Evolutionary conservation across 2,329 filamentous ascomycete species (phyloP).

Genomic region (Shiraia sp.): DNA sequence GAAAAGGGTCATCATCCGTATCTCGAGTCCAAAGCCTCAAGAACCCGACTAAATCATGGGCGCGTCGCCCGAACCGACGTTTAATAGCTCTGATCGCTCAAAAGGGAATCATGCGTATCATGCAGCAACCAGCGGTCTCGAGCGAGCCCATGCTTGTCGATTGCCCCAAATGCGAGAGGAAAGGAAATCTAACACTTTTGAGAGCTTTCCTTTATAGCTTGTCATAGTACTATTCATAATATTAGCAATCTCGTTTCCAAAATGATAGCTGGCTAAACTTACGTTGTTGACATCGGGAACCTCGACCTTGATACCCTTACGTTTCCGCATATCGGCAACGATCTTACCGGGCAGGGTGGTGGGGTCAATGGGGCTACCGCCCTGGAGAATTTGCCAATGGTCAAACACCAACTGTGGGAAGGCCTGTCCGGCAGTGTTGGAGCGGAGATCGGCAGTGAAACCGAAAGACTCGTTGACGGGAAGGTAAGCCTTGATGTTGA

Average conservation of each 20-base stretch:
- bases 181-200: conserved; percentile 51
- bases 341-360: conserved; percentile 81
- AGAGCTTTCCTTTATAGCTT: conserved; percentile 76
- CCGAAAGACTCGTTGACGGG: conserved; percentile 98
- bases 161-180: conserved; percentile 36
- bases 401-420: conserved; percentile 99
- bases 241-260: conserved; percentile 44
- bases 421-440: conserved; percentile 91
- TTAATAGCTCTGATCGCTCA: conserved; percentile 40
- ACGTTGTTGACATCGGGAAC: conserved; percentile 94
- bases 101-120: conserved; percentile 36
- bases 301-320: conserved; percentile 98
- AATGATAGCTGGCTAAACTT: conserved; percentile 55
- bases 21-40: conserved; percentile 35
- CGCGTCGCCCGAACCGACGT: conserved; percentile 43
- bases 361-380: conserved; percentile 86
- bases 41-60: conserved; percentile 32
- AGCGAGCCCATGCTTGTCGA: conserved; percentile 41
- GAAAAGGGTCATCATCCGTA: conserved; percentile 41
- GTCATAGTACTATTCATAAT: conserved; percentile 81
- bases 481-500: conserved; percentile 98
- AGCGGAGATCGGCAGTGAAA: conserved; percentile 97
- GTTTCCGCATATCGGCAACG: conserved; percentile 91
- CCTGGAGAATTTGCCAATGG: conserved; percentile 95
- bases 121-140: conserved; percentile 39